Percentiles rank a stretch among this genome's conserved stretches.
Conservation (phyloP, 1,284 basidiomycete species). For the Trametes versicolor region DNA sequence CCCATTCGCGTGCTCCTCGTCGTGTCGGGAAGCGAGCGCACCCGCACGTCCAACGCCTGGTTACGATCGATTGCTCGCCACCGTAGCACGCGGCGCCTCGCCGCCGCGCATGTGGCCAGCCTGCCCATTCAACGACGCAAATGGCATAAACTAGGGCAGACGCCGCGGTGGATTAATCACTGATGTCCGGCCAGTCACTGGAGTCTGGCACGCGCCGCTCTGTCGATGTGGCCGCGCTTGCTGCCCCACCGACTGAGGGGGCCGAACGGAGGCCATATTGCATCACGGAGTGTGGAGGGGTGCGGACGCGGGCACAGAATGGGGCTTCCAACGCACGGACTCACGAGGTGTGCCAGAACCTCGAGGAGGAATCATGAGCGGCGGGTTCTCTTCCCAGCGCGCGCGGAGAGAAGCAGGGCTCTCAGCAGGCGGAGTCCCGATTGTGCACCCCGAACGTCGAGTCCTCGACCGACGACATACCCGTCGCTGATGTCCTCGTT, state of each 20-base stretch:
- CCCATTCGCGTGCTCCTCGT: background rate
- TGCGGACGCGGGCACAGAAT: background rate
- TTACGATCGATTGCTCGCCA: background rate
- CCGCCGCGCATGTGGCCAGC: background rate
- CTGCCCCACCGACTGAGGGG: slow-evolving; percentile 11
- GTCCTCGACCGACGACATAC: background rate
- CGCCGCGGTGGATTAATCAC: background rate
- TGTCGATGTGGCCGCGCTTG: slow-evolving; percentile 1
- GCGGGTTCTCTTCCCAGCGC: background rate
- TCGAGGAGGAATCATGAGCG: background rate
- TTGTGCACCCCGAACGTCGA: background rate
- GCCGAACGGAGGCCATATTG: background rate
- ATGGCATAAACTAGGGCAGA: background rate
- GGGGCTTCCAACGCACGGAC: background rate
- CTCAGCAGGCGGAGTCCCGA: background rate
- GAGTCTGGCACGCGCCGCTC: background rate
- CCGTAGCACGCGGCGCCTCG: background rate
- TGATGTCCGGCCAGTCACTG: background rate
- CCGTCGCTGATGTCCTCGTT: background rate
- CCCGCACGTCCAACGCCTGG: background rate
- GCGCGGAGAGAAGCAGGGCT: background rate
- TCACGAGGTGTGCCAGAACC: background rate
- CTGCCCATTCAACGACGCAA: background rate
- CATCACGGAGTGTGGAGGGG: background rate
- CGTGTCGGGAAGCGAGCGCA: background rate